Percentiles rank a stretch among this genome's conserved stretches.
Evolutionary conservation across 106 monocot genomes (phyloP).

Genomic region (Alisma plantagoaquatica): DNA sequence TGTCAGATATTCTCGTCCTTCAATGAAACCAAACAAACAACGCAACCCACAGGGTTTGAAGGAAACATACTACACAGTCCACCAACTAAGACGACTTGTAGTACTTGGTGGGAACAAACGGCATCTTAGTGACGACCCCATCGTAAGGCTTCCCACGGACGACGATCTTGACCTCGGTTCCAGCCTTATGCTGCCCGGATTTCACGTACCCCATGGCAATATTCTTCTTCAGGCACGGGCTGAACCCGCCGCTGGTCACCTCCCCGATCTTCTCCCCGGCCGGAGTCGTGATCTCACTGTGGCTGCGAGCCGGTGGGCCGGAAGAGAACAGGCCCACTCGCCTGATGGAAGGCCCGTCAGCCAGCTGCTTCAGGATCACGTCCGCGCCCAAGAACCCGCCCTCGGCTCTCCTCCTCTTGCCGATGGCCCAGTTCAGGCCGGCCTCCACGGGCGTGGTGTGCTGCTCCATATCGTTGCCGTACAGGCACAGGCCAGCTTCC

Average conservation of each 20-base stretch:
- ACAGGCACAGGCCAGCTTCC: slow-evolving; percentile 89
- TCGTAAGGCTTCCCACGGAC: slow-evolving; percentile 71
- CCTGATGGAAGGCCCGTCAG: slow-evolving; percentile 68
- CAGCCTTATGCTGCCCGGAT: slow-evolving; percentile 76
- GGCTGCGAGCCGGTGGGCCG: slow-evolving; percentile 85
- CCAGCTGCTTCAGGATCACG: slow-evolving; percentile 72
- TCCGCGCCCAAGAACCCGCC: slow-evolving; percentile 89
- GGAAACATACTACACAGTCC: no score
- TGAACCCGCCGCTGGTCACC: slow-evolving; percentile 97
- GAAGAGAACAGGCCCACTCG: slow-evolving; percentile 79
- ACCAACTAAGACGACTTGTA: slow-evolving; percentile 68
- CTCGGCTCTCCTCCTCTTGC: slow-evolving; percentile 86
- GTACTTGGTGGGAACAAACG: slow-evolving; percentile 92
- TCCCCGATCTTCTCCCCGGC: slow-evolving; percentile 69
- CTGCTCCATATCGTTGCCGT: slow-evolving; percentile 96
- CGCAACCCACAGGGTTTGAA: no score
- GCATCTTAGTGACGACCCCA: slow-evolving; percentile 85
- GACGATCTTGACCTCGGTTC: slow-evolving; percentile 67
- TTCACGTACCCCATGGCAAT: slow-evolving; percentile 97
- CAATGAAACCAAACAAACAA: no score
- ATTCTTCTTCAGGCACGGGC: slow-evolving; percentile 95
- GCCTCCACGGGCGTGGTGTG: slow-evolving; percentile 86
- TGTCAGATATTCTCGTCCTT: no score
- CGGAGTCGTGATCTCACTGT: slow-evolving; percentile 48
- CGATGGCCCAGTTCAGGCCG: slow-evolving; percentile 88